A percentile compares a stretch with the other conserved stretches of the same genome.
Conservation (phyloP, 1,284 basidiomycete species). For the Cystobasidium pallidum region DNA sequence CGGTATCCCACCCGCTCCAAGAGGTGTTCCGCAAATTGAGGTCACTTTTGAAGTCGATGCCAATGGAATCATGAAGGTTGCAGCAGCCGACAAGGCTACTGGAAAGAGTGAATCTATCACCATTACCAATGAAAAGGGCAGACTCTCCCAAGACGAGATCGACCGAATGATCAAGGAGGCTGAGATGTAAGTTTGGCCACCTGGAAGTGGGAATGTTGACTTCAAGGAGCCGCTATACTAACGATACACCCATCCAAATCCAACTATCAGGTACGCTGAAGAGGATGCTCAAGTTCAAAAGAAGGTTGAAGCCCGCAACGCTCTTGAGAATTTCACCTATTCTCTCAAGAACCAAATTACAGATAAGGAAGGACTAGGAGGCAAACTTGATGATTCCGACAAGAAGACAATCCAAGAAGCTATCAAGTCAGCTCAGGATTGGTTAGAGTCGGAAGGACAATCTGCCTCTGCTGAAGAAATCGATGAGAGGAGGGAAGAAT, state of each 20-base stretch:
- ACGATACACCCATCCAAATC: too few species aligned
- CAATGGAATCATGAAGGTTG: conserved; percentile 61
- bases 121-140: conserved; percentile 98
- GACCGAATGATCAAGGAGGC: conserved; percentile 82
- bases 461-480: conserved; percentile 80
- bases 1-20: conserved; percentile 84
- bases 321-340: conserved; percentile 49
- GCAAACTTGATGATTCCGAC: conserved; percentile 82
- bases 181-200: conserved; percentile 47
- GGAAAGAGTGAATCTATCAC: conserved; percentile 92
- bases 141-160: conserved; percentile 96
- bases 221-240: too few species aligned
- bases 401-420: conserved; percentile 81
- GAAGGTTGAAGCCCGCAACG: conserved; percentile 72
- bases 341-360: conserved; percentile 76
- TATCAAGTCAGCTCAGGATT: conserved; percentile 87
- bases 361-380: conserved; percentile 86
- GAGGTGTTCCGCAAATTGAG: conserved; percentile 97
- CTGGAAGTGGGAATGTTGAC: too few species aligned
- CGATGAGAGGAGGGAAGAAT: conserved; percentile 70
- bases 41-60: conserved; percentile 99
- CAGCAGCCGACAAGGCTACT: conserved; percentile 94
- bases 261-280: conserved; percentile 71
- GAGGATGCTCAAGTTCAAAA: conserved; percentile 87
- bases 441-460: conserved; percentile 82